Percentiles rank a stretch among this genome's conserved stretches.
Evolutionary conservation across 73 alveolate genomes (phyloP).

Genomic region (Paramecium octaurelia): DNA sequence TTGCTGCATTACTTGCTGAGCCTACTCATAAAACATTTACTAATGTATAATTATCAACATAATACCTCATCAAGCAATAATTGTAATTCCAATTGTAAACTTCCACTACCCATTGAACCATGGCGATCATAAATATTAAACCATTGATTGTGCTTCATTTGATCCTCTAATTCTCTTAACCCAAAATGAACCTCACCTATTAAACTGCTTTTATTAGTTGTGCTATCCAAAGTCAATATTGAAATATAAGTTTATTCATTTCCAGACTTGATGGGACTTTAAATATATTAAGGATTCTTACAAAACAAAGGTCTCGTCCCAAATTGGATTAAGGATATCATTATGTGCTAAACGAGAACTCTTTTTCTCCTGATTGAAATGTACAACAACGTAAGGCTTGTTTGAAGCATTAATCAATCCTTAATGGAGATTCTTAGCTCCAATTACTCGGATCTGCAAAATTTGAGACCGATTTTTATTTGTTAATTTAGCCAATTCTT

Average conservation of each 20-base stretch:
- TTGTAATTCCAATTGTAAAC: neutral
- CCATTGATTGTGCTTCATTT: slow-evolving; percentile 26
- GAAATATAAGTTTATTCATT: neutral
- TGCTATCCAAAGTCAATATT: neutral
- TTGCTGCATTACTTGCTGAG: neutral
- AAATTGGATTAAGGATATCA: neutral
- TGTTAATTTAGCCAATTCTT: neutral
- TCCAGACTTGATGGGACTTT: neutral
- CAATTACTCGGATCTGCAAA: neutral
- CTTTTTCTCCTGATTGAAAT: neutral
- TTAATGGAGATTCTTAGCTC: neutral
- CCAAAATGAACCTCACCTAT: slow-evolving; percentile 38
- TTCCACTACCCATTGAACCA: neutral
- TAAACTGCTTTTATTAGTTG: neutral
- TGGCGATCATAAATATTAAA: neutral
- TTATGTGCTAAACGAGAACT: neutral
- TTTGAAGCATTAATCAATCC: neutral
- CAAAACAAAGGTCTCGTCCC: slow-evolving; percentile 15
- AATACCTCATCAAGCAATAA: neutral
- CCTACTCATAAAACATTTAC: neutral
- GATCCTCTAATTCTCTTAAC: neutral
- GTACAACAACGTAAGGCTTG: slow-evolving; percentile 20
- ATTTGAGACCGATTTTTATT: neutral
- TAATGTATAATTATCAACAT: neutral
- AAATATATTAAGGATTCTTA: neutral